Evolutionary conservation across 2,329 filamentous ascomycete species (phyloP).

Genomic region (Capronia coronata): DNA sequence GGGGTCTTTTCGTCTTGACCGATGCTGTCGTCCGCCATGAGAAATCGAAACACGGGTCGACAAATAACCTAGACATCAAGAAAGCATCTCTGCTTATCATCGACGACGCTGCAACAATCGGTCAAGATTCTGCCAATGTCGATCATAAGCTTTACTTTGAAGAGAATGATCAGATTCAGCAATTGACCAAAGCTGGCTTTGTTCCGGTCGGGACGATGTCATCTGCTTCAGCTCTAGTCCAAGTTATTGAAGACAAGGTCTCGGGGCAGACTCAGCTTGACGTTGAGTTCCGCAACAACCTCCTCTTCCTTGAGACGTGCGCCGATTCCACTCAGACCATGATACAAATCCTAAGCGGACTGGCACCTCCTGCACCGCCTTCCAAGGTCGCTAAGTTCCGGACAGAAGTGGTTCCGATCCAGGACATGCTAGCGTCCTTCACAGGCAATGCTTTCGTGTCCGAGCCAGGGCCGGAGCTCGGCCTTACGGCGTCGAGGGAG

Average conservation of each 20-base stretch:
- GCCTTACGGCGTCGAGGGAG: slow-evolving; percentile 20
- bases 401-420: slow-evolving; percentile 75
- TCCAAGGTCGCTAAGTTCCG: slow-evolving; percentile 78
- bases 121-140: slow-evolving; percentile 29
- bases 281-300: slow-evolving; percentile 74
- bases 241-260: slow-evolving; percentile 50
- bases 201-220: slow-evolving; percentile 84
- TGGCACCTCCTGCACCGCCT: slow-evolving; percentile 76
- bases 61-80: slow-evolving; percentile 60
- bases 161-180: slow-evolving; percentile 42
- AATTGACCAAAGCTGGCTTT: slow-evolving; percentile 60
- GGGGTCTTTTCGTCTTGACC: slow-evolving; percentile 69
- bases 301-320: slow-evolving; percentile 88
- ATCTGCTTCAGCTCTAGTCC: slow-evolving; percentile 63
- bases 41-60: slow-evolving; percentile 58
- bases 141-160: slow-evolving; percentile 31
- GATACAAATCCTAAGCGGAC: slow-evolving; percentile 67
- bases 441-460: slow-evolving; percentile 70
- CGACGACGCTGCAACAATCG: slow-evolving; percentile 58
- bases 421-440: slow-evolving; percentile 85
- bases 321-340: slow-evolving; percentile 95
- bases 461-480: slow-evolving; percentile 30
- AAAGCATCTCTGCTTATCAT: slow-evolving; percentile 79
- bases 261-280: slow-evolving; percentile 63
- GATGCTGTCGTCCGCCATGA: slow-evolving; percentile 66